Conservation (phyloP, 2,329 filamentous ascomycete species). For the Parascedosporium putredinis region DNA sequence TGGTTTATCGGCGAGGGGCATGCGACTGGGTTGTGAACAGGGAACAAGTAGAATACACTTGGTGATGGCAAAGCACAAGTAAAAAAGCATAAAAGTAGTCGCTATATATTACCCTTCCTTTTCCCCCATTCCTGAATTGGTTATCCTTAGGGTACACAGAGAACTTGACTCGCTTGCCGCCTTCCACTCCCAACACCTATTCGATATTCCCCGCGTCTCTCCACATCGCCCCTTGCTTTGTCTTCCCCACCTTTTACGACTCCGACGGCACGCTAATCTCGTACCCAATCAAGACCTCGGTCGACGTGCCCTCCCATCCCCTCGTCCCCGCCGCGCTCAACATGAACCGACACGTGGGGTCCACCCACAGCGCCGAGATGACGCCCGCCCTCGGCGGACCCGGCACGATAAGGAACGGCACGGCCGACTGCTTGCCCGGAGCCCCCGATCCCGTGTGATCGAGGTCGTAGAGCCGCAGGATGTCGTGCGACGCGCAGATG, state of each 20-base stretch:
- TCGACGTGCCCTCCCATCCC: constrained; percentile 86
- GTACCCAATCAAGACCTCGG: constrained; percentile 88
- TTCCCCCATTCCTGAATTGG: no score
- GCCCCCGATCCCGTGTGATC: constrained; percentile 43
- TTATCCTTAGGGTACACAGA: no score
- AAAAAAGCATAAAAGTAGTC: neutral
- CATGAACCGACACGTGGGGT: constrained; percentile 83
- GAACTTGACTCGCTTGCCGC: no score
- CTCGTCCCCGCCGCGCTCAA: constrained; percentile 83
- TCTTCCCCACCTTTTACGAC: no score
- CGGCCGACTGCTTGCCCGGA: constrained; percentile 31
- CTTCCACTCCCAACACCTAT: neutral
- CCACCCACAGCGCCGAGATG: constrained; percentile 75
- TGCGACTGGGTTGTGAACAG: no score
- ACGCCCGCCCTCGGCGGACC: constrained; percentile 76
- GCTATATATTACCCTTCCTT: no score
- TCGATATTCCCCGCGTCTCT: no score
- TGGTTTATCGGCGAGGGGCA: no score
- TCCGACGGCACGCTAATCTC: constrained; percentile 54
- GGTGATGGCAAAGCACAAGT: no score
- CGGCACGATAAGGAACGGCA: constrained; percentile 93
- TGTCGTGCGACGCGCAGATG: constrained; percentile 88
- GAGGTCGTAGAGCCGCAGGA: constrained; percentile 85
- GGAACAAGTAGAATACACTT: no score
- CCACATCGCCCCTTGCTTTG: no score